Conservation (phyloP, 331 rosid genomes). For the Spiraea crenata region DNA sequence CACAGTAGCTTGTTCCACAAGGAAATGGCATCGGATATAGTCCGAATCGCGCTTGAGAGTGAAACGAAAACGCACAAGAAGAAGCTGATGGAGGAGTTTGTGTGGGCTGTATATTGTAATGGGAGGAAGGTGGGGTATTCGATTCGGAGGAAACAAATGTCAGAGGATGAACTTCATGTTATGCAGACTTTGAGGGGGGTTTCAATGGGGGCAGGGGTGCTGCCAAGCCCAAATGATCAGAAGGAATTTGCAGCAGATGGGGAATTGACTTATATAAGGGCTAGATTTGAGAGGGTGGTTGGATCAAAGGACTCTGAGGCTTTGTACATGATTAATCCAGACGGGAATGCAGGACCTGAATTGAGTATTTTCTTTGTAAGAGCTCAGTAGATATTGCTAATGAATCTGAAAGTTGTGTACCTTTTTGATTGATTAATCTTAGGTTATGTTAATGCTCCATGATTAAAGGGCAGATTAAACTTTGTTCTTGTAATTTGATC, state of each 20-base stretch:
- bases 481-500: not conserved
- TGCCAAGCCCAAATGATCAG: constrained; percentile 48
- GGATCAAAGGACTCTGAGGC: constrained; percentile 92
- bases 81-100: constrained; percentile 78
- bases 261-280: constrained; percentile 83
- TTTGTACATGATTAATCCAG: constrained; percentile 87
- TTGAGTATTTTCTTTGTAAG: constrained; percentile 87
- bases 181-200: constrained; percentile 93
- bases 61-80: constrained; percentile 74
- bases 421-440: constrained; percentile 7
- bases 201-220: constrained; percentile 96
- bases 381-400: constrained; percentile 34
- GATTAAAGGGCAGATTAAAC: not conserved
- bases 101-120: constrained; percentile 92
- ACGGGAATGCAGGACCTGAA: constrained; percentile 69
- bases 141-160: constrained; percentile 74
- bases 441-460: not conserved
- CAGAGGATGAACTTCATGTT: constrained; percentile 78
- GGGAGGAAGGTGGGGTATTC: constrained; percentile 88
- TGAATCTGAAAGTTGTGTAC: not conserved
- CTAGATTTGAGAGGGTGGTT: constrained; percentile 77
- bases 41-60: constrained; percentile 84
- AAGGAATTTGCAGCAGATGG: constrained; percentile 57
- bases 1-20: constrained; percentile 62
- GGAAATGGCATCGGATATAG: constrained; percentile 82